phyloP scores from a whole-genome alignment of 139 green algal genomes.

The Spirogloea muscicola region DNA sequence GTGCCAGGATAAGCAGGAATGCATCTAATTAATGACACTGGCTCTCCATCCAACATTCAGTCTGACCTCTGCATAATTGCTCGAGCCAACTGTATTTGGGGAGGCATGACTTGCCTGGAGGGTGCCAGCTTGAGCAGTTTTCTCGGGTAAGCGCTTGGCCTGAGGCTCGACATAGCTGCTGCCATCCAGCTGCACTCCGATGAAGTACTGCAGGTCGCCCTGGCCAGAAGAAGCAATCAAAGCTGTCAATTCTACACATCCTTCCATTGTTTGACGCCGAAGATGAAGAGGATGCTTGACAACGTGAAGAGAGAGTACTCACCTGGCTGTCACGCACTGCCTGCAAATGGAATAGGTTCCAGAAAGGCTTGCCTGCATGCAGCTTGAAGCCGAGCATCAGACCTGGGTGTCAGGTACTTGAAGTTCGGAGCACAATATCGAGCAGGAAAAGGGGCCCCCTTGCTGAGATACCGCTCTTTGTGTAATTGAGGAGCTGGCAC shows the following conservation, averaged over 20 bases:
- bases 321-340: conserved; percentile 64
- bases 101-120: too few relatives aligned
- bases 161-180: conserved; percentile 28
- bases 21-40: too few relatives aligned
- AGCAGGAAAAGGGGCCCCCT: neutral
- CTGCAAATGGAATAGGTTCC: conserved; percentile 97
- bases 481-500: conserved; percentile 93
- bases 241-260: too few relatives aligned
- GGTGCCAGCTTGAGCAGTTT: neutral
- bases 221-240: conserved; percentile 35
- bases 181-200: conserved; percentile 85
- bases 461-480: conserved; percentile 32
- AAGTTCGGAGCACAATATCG: too few relatives aligned
- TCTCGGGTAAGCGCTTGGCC: conserved; percentile 7
- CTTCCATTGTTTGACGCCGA: too few relatives aligned
- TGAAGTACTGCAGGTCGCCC: conserved; percentile 78
- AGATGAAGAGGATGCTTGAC: too few relatives aligned
- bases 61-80: too few relatives aligned
- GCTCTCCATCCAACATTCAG: too few relatives aligned
- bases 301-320: neutral
- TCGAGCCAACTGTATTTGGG: too few relatives aligned
- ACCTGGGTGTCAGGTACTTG: too few relatives aligned
- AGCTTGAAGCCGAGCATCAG: too few relatives aligned
- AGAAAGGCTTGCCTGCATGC: conserved; percentile 73
- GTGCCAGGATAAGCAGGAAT: neutral